Evolutionary conservation across 805 yeast genomes (phyloP).

Genomic region (Torulaspora microellipsoides): DNA sequence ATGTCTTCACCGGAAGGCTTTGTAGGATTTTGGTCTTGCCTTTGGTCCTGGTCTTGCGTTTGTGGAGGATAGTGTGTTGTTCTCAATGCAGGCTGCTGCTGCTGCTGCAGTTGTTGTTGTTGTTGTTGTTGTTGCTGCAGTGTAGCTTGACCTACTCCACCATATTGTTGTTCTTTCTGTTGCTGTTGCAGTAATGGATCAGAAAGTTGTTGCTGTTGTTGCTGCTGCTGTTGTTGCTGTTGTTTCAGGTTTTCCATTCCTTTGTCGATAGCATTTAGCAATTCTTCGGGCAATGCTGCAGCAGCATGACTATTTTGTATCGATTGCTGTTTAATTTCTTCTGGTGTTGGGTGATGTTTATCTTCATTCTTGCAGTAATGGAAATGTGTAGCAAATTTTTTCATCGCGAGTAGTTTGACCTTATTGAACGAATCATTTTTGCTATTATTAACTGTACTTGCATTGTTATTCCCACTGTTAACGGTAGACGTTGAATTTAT

Average conservation of each 20-base stretch:
- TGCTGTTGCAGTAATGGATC: conserved; percentile 9
- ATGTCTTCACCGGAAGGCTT: conserved; percentile 27
- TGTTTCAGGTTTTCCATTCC: conserved; percentile 32
- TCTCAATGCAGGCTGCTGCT: conserved; percentile 10
- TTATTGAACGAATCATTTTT: conserved; percentile 34
- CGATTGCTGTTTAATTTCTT: conserved; percentile 34
- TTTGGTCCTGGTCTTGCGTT: conserved; percentile 26
- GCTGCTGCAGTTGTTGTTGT: conserved; percentile 21
- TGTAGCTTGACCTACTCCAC: conserved; percentile 11
- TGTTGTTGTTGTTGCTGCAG: conserved; percentile 18
- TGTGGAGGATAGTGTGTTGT: conserved; percentile 23
- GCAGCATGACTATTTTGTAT: conserved; percentile 25
- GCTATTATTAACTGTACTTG: conserved; percentile 9
- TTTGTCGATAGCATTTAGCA: conserved; percentile 30
- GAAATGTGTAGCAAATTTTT: conserved; percentile 36
- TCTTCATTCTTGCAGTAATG: conserved; percentile 33
- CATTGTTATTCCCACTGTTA: conserved; percentile 10
- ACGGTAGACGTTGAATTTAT: conserved; percentile 16
- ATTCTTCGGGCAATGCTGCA: conserved; percentile 27
- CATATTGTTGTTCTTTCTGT: conserved; percentile 14
- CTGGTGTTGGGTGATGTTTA: conserved; percentile 33
- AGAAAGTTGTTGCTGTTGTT: conserved; percentile 16
- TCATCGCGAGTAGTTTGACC: conserved; percentile 33
- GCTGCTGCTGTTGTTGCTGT: conserved; percentile 14
- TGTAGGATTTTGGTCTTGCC: conserved; percentile 21